Evolutionary conservation across 306 rosid species (phyloP), one percentile per base, ranked within the genome.

Genomic region (Inga leiocalycina): DNA sequence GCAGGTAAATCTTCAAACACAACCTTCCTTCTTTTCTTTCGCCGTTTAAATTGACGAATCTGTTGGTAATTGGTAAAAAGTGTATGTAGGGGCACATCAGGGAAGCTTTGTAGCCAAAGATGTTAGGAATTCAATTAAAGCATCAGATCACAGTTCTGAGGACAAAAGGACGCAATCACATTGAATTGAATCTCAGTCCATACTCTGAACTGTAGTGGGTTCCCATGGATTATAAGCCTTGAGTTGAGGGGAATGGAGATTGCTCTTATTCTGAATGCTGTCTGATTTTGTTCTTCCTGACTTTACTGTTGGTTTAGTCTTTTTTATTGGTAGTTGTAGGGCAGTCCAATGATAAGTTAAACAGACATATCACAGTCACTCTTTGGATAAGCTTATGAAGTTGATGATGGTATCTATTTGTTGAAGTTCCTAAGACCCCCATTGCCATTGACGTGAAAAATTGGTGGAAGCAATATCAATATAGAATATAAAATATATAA

Each of bases 131-230:
- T 80, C 80, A 19, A 84, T 83, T 84, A 94, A 90, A 84, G 88
- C 86, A 54, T 85, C 89, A 6, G 93, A 92, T 67, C 90, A 86
- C 46, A 72, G 78, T 78, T 81, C 87, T 27, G 93, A 92, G 86
- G 94, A 86, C 80, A 93, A 89, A 90, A 89, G 84, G 89, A 91
- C 85, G 81, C 85, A 57, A 64, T 91, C 87, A 89, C 82, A 80
- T 82, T 74, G 80, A 80, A 74, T 70, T 74, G 80, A 80, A 74
- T 70, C 84, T 79, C 74, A 80, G 75, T 48, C 48, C 57, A 43
- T 72, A 62, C 72, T 66, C 56, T 67, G 71, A 65, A 56, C 71
- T 62, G 78, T 71, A 52, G 81, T 79, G 71, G 37, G 82, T 80
- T 62, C 43, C 70, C 62, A 54, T 81, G 44, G 24, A 75, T 70